Base-by-base conservation (phyloP, 140 eudicot species). In the Ambrosia hybrid region DNA sequence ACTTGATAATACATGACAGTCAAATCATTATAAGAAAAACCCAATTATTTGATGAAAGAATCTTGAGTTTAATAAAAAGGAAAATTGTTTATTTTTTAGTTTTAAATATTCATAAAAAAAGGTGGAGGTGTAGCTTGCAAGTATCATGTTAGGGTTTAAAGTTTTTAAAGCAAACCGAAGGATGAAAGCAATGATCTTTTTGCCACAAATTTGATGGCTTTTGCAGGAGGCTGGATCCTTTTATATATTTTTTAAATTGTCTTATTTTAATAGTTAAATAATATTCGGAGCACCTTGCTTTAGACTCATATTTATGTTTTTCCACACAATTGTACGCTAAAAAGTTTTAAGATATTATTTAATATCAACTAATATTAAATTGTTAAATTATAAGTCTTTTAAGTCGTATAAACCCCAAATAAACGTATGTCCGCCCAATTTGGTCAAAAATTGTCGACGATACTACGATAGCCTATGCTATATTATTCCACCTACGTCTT, bases 121-220 rank as follows among this genome's bases (percentile, higher is more conserved):
- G 75, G 11, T 78, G 10, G 83, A 73, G 71, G 75, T 67, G 79
- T 79, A 79, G 67, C 83, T 79, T 79, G 83, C 67, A 79, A 79
- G 83, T 14, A 73, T 73, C 83, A 73, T 73, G 79, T 16, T 73
- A 51, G 26, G 79, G 79, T 52, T 49, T 14, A 21, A 21, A 21
- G 30, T 21, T 21, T 21, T 45, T 26, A 73, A 79, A 79, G 83
- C 79, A 73, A 79, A 79, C 34, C 83, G 37, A 67, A 78, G 79
- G 74, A 72, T 56, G 65, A 72, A 78, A 78, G 83, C 74, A 79
- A 79, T 16, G 64, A 73, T 73, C 72, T 79, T 79, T 73, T 73
- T 67, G 72, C 75, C 63, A 57, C 79, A 79, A 69, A 57, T 51
- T 73, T 58, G 83, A 65, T 67, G 83, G 51, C 79, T 79, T 79